Base-by-base conservation (phyloP, 768 basidiomycete species). In the Rhizopogon vulgaris region DNA sequence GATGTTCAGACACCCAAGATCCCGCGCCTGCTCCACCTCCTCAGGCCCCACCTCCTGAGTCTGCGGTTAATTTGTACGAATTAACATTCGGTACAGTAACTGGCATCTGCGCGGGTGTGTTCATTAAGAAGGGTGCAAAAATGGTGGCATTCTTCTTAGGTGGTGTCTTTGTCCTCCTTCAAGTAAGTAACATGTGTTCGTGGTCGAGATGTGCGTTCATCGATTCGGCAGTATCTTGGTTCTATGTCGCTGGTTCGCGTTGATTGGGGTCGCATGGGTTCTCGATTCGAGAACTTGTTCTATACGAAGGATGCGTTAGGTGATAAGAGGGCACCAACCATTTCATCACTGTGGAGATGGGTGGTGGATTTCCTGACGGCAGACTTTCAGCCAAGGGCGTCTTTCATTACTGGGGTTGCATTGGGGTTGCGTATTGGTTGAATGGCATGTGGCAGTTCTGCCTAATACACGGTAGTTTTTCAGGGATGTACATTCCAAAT, bases 61-160 rank as follows among this genome's bases (percentile, higher is more conserved):
- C 92, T n/a, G 77, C 82, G 0, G 74, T 96, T n/a, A 89, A 84
- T 50, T 52, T 82, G 17, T 86, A 86, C 62, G 86, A 95, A 58
- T 79, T 98, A 25, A 75, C 84, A 0, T 97, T 97, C 64, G 95
- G 95, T 10, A 90, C 92, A 4, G 84, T 89, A 0, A 80, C 84
- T 51, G 95, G 95, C 0, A 64, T 98, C 38, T 96, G 92, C 61
- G 83, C 91, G 0, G 95, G 95, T 0, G 78, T 98, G 0, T 98
- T 98, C 63, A 75, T 95, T 59, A 97, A 96, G 71, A 97, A 95
- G 68, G 94, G 95, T n/a, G 81, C 85, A 7, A 90, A 85, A 65
- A 74, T 80, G 2, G 68, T 85, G 10, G 95, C 94, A 0, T 94
- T 92, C 70, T 64, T 87, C 39, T 70, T 96, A n/a, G 95, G 95